A percentile compares a stretch with the other conserved stretches of the same genome.
Conservation (phyloP, 2,329 filamentous ascomycete genomes). For the Fusarium illudens region DNA sequence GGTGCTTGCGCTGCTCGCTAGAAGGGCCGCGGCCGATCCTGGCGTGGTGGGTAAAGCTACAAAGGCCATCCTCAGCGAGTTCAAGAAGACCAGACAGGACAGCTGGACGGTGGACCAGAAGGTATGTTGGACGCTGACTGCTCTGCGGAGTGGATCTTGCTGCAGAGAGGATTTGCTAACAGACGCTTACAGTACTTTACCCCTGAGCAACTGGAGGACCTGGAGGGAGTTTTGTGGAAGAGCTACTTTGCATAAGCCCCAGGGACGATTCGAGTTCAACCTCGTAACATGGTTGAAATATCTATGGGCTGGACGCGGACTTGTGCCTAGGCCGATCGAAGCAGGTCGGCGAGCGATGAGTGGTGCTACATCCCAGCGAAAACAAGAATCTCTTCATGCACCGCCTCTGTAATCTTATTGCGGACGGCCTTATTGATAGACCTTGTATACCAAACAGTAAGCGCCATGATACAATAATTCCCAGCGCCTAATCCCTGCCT, state of each 20-base stretch:
- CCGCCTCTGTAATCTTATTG: constrained; percentile 25
- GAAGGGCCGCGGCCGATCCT: constrained; percentile 84
- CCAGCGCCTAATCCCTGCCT: not conserved
- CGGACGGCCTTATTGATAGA: constrained; percentile 27
- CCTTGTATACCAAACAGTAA: constrained; percentile 32
- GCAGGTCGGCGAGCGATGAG: not conserved
- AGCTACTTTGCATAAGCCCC: constrained; percentile 77
- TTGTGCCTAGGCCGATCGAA: not conserved
- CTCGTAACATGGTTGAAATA: constrained; percentile 1
- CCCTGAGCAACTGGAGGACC: constrained; percentile 88
- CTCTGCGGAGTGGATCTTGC: not conserved
- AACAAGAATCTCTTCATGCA: constrained; percentile 1
- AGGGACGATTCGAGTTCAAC: constrained; percentile 19
- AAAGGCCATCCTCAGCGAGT: constrained; percentile 92
- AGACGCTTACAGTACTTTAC: constrained; percentile 73
- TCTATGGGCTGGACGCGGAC: not conserved
- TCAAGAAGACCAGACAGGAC: constrained; percentile 99
- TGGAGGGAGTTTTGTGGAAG: constrained; percentile 98
- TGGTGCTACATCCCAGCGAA: not conserved
- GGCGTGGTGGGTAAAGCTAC: constrained; percentile 96
- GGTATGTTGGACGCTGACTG: constrained; percentile 62
- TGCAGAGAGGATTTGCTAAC: constrained; percentile 38
- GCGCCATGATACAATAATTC: constrained; percentile 10
- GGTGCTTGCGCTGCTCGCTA: constrained; percentile 84
- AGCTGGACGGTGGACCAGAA: constrained; percentile 98